Conservation (phyloP, 306 rosid species). For the Pachyrhizus erosus region DNA sequence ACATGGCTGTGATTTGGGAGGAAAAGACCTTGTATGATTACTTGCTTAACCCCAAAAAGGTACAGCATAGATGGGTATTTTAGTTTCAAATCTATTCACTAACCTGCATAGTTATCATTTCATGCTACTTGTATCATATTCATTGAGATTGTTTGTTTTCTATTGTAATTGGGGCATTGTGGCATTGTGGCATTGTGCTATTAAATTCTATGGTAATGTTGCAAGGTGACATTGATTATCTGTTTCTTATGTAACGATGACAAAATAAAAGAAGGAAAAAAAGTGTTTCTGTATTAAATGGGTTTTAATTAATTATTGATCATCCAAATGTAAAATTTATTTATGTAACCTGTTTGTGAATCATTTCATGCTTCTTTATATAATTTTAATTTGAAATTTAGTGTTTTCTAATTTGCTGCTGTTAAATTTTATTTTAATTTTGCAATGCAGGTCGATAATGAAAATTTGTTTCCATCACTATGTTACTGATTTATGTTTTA, state of each 20-base stretch:
- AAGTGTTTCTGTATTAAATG: background rate
- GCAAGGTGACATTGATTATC: background rate
- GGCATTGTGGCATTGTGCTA: conserved; percentile 9
- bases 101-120: background rate
- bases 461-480: background rate
- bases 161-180: background rate
- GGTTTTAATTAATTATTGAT: background rate
- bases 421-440: background rate
- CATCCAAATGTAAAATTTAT: background rate
- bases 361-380: no score
- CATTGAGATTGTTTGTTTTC: background rate
- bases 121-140: background rate
- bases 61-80: conserved; percentile 31
- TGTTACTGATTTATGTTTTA: conserved; percentile 21
- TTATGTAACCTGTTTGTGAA: no score
- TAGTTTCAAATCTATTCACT: background rate
- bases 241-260: background rate
- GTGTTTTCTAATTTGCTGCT: conserved; percentile 28
- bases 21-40: conserved; percentile 88
- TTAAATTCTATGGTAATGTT: background rate
- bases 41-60: conserved; percentile 95
- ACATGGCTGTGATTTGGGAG: conserved; percentile 91
- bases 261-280: no score
- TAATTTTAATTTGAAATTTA: background rate
- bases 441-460: background rate